phyloP scores from a whole-genome alignment of 805 yeast species.

The Yamadazyma sp. region DNA sequence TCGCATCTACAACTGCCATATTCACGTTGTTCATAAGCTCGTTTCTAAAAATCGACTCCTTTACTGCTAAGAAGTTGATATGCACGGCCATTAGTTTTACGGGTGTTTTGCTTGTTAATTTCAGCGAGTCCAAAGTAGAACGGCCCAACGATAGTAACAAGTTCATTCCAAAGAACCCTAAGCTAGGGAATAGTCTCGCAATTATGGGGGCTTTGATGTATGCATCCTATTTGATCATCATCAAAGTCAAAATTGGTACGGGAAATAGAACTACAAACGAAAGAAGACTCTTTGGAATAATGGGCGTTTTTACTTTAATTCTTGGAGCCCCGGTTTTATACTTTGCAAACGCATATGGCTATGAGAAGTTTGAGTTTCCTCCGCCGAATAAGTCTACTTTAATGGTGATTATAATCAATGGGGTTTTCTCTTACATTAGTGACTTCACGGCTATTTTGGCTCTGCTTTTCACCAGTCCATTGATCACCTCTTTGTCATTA shows the following conservation, averaged over 20 bases:
- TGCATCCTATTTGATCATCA: slow-evolving; percentile 43
- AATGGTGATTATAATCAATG: slow-evolving; percentile 38
- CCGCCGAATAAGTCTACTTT: slow-evolving; percentile 34
- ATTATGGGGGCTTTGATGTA: slow-evolving; percentile 47
- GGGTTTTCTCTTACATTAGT: slow-evolving; percentile 47
- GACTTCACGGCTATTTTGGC: slow-evolving; percentile 54
- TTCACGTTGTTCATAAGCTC: slow-evolving; percentile 50
- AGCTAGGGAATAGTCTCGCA: slow-evolving; percentile 47
- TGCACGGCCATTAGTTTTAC: slow-evolving; percentile 45
- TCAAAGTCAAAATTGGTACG: slow-evolving; percentile 46
- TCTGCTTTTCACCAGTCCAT: slow-evolving; percentile 52
- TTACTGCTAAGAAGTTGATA: slow-evolving; percentile 40
- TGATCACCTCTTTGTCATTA: slow-evolving; percentile 50
- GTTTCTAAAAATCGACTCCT: slow-evolving; percentile 38
- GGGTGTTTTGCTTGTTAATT: slow-evolving; percentile 49
- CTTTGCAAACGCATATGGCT: slow-evolving; percentile 33
- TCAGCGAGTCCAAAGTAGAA: slow-evolving; percentile 28
- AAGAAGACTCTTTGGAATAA: slow-evolving; percentile 45
- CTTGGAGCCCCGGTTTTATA: slow-evolving; percentile 40
- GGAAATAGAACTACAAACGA: slow-evolving; percentile 46
- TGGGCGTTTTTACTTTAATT: slow-evolving; percentile 45
- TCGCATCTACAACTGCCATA: slow-evolving; percentile 51
- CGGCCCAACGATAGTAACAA: slow-evolving; percentile 21
- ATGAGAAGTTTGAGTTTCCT: slow-evolving; percentile 45
- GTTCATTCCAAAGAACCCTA: slow-evolving; percentile 36